Conservation (phyloP, 192 early-diverging fungal species). For the Rhizoclosmatium sp. region DNA sequence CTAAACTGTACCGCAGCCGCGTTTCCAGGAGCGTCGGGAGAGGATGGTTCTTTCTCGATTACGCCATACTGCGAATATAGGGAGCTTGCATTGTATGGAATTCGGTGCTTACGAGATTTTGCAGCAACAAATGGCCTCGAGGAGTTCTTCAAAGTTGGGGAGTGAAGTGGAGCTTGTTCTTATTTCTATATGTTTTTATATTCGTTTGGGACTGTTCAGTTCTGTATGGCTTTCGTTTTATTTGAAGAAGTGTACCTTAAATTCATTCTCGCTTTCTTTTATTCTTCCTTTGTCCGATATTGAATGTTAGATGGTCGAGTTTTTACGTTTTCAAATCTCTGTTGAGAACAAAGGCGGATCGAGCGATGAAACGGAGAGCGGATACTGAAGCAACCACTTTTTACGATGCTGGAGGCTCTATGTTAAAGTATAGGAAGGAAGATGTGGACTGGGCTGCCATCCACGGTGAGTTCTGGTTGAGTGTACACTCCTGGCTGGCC, state of each 20-base stretch:
- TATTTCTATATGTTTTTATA: not conserved
- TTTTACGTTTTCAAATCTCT: too few relatives aligned
- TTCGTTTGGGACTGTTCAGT: too few relatives aligned
- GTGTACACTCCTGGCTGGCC: not conserved
- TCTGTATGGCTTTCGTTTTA: too few relatives aligned
- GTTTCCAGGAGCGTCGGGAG: not conserved
- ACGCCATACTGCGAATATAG: constrained; percentile 17
- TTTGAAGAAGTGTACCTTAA: too few relatives aligned
- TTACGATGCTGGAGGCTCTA: constrained; percentile 4
- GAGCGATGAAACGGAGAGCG: not conserved
- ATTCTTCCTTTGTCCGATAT: too few relatives aligned
- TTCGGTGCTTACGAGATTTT: constrained; percentile 19
- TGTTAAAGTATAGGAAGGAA: constrained; percentile 25
- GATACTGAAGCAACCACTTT: not conserved
- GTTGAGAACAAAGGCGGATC: not conserved
- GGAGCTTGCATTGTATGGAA: constrained; percentile 16
- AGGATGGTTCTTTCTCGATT: not conserved
- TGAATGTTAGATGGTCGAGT: too few relatives aligned
- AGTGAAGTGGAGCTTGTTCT: not conserved
- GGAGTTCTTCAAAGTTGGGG: constrained; percentile 9
- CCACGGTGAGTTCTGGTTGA: constrained; percentile 6
- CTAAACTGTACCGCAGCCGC: not conserved
- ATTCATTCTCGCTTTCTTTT: too few relatives aligned
- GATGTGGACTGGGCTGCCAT: constrained; percentile 29
- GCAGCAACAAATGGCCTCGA: not conserved